Percentiles rank a stretch among this genome's conserved stretches.
Conservation (phyloP, 768 basidiomycete genomes). For the Suillus sp. region DNA sequence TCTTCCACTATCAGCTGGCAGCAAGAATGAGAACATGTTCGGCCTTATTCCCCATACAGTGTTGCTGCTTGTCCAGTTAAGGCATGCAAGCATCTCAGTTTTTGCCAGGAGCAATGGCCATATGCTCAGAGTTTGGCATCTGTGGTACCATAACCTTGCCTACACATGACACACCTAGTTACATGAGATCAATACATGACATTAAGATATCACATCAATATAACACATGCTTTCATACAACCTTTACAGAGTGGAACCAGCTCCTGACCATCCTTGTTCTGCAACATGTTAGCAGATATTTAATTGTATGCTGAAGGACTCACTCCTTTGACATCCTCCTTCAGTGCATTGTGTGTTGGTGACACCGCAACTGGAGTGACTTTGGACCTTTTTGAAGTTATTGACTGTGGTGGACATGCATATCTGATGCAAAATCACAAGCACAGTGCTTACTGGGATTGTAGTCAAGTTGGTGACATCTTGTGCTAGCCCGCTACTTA, state of each 20-base stretch:
- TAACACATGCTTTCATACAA: not conserved
- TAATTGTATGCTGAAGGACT: not conserved
- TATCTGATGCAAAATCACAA: too few relatives aligned
- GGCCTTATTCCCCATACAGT: not conserved
- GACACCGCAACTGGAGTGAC: too few relatives aligned
- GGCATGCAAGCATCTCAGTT: not conserved
- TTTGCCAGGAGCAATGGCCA: not conserved
- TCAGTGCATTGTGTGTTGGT: too few relatives aligned
- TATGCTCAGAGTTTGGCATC: not conserved
- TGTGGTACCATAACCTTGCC: not conserved
- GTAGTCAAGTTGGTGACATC: too few relatives aligned
- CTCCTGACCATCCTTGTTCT: not conserved
- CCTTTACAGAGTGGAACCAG: not conserved
- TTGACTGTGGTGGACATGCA: too few relatives aligned
- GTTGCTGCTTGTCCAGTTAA: too few relatives aligned
- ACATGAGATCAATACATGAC: not conserved
- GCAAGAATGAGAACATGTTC: not conserved
- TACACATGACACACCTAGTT: not conserved
- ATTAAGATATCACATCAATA: not conserved
- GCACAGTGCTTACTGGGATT: too few relatives aligned
- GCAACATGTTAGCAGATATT: not conserved
- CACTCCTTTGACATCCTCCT: too few relatives aligned
- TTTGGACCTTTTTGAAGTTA: too few relatives aligned
- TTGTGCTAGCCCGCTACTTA: too few relatives aligned
- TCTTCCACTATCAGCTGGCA: not conserved